A percentile compares a stretch with the other conserved stretches of the same genome.
Conservation (phyloP, 805 yeast genomes). For the Hanseniaspora lindneri region DNA sequence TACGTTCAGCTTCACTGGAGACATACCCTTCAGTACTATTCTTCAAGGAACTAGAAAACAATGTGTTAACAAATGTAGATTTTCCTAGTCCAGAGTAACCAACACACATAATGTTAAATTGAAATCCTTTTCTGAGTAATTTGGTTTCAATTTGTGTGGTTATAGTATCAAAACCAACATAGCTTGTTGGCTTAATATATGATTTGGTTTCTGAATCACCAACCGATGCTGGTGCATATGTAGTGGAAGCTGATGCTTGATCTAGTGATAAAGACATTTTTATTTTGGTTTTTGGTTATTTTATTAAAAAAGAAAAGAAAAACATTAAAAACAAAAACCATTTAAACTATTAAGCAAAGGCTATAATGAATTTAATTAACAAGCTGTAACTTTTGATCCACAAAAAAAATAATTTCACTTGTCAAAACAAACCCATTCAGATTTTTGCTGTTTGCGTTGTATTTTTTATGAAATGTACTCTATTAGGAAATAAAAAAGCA, state of each 20-base stretch:
- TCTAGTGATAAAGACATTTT: slow-evolving; percentile 1
- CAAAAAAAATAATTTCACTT: too few relatives aligned
- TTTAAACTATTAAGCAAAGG: too few relatives aligned
- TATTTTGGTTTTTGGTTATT: not conserved
- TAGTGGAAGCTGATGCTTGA: not conserved
- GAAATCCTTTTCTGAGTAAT: slow-evolving; percentile 82
- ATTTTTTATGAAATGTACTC: not conserved
- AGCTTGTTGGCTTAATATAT: slow-evolving; percentile 46
- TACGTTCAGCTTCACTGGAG: slow-evolving; percentile 33
- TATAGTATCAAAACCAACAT: slow-evolving; percentile 94
- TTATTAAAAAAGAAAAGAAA: not conserved
- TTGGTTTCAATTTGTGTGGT: slow-evolving; percentile 91
- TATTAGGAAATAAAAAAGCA: not conserved
- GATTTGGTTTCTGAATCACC: too few relatives aligned
- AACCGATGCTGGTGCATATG: slow-evolving; percentile 16
- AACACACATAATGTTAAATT: slow-evolving; percentile 86
- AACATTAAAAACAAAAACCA: too few relatives aligned
- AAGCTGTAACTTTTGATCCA: not conserved
- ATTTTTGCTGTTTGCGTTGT: too few relatives aligned
- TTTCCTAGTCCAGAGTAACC: slow-evolving; percentile 93
- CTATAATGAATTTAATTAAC: too few relatives aligned
- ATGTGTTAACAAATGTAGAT: slow-evolving; percentile 79
- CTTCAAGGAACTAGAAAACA: slow-evolving; percentile 72
- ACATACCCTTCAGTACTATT: slow-evolving; percentile 58
- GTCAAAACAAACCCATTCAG: too few relatives aligned